Base-by-base conservation (phyloP, 345 rosid species). In the Hibiscus trionum region DNA sequence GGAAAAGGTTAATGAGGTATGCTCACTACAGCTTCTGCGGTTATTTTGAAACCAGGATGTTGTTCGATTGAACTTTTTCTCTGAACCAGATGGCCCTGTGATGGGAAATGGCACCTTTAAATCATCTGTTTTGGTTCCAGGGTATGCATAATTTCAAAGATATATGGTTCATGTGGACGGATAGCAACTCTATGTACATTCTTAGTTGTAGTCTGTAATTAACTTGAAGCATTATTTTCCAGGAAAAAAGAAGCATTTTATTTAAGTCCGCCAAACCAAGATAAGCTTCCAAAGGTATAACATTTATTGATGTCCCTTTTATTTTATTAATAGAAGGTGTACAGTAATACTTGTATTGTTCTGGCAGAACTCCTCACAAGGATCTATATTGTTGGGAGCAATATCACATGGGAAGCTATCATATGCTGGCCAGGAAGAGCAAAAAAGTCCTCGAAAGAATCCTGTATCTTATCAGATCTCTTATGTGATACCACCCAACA, bases 71-170 rank as follows among this genome's bases (percentile, higher is more conserved):
- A 88, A 75, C 82, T 89, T 92, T 75, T 90, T 86, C 87, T 84
- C 96, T 73, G 88, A 90, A 87, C 98, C 99, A 69, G 99, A 95
- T 87, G 97, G 99, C 49, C 87, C 97, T 26, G 76, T 92, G 74
- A 89, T 83, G 82, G 98, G 97, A 77, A 90, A 89, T 81, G 96
- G 99, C 71, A 75, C 90, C 79, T 95, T 81, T 77, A 86, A 90
- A 62, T 85, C 98, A 75, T 88, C 97, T 66, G 66, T 80, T 81
- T 80, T 92, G 79, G 78, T 88, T 83, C 99, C 94, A 53, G 96
- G 99, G 99, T 92, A 89, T 64, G 78, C 72, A 74, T 71, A 37
- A 47, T 37, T 19, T 39, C 55, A 77, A 66, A 49, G 37, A 69
- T 78, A 35, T 66, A 31, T 76, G 33, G 3, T 35, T 67, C 44